Evolutionary conservation across 179 eudicot genomes (phyloP), one percentile per base, ranked within the genome.

Genomic region (Gypsophila paniculata): DNA sequence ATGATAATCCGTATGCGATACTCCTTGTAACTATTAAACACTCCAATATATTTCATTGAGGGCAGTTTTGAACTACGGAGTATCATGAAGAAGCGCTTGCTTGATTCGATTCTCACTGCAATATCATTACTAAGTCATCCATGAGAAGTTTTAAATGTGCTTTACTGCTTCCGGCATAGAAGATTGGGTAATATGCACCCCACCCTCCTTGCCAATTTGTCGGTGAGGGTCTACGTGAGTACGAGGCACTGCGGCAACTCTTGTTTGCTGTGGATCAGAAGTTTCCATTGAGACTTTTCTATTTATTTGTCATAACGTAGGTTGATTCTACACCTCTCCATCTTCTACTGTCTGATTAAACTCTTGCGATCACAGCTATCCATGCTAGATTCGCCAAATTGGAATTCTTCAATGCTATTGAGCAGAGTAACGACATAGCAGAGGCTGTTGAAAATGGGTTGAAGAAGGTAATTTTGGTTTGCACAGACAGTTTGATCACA

Each of bases 191-290:
- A n/a, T n/a, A n/a, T n/a, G n/a, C n/a, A n/a, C n/a, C n/a, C n/a
- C n/a, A n/a, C n/a, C n/a, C n/a, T n/a, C n/a, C n/a, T n/a, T n/a
- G n/a, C n/a, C n/a, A n/a, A n/a, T n/a, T n/a, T n/a, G n/a, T n/a
- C n/a, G n/a, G 42, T 36, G 7, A 36, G 42, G 3, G 42, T 3
- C 7, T 36, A 36, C 42, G 62, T 2, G 19, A 39, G 0, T 61
- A 29, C 26, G 18, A 32, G 65, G 42, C 39, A 61, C 17, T 61
- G 11, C 36, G 8, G 29, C 29, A 61, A 29, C 29, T 17, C 6
- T 61, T 61, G 44, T 22, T 58, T 59, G 63, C 6, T 59, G 63
- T 59, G 63, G 7, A 59, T 59, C n/a, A n/a, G n/a, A n/a, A n/a
- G n/a, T n/a, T n/a, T n/a, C n/a, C n/a, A n/a, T 14, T 59, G 2